Conservation (phyloP, 1,139 yeast genomes). For the Candida albicans region DNA sequence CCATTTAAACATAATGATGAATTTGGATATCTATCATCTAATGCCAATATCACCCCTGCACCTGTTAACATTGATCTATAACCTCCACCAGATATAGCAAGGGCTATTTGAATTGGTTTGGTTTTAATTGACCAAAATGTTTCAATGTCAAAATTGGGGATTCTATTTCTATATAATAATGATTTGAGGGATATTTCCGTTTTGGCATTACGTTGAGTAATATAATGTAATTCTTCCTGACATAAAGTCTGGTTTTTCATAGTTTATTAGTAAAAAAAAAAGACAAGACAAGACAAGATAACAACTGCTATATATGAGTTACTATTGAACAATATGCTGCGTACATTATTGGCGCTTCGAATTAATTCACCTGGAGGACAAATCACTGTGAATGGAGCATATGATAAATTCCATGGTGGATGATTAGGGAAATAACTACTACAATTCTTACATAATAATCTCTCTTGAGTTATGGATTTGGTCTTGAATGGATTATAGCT, state of each 20-base stretch:
- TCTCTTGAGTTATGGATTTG: slow-evolving; percentile 1
- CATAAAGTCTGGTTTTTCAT: slow-evolving; percentile 20
- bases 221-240: slow-evolving; percentile 37
- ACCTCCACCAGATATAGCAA: slow-evolving; percentile 75
- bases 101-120: slow-evolving; percentile 43
- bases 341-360: slow-evolving; percentile 40
- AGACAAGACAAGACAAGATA: neutral
- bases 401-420: slow-evolving; percentile 19
- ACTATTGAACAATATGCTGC: slow-evolving; percentile 6
- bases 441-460: slow-evolving; percentile 9
- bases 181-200: slow-evolving; percentile 32
- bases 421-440: slow-evolving; percentile 2
- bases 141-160: slow-evolving; percentile 38
- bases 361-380: slow-evolving; percentile 43
- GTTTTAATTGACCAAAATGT: slow-evolving; percentile 16
- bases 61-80: slow-evolving; percentile 67
- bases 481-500: neutral
- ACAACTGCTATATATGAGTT: neutral
- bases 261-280: slow-evolving; percentile 12
- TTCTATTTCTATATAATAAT: slow-evolving; percentile 34
- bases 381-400: slow-evolving; percentile 40
- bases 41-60: slow-evolving; percentile 59
- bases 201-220: slow-evolving; percentile 29
- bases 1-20: slow-evolving; percentile 45
- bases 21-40: slow-evolving; percentile 46